phyloP scores from a whole-genome alignment of 768 basidiomycete species.

The Collybia mongolica region DNA sequence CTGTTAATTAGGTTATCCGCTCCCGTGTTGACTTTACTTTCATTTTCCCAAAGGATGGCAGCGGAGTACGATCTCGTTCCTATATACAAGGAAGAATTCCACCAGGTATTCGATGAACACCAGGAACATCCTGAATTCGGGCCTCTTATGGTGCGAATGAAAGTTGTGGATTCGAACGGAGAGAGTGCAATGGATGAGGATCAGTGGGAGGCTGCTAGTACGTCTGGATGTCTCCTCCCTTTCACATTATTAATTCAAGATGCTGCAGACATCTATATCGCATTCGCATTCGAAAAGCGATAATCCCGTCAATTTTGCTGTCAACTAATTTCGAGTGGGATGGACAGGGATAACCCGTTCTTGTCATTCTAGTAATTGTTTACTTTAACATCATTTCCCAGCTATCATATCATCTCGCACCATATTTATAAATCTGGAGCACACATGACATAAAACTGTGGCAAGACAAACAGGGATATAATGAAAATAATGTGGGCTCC shows the following conservation, averaged over 20 bases:
- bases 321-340: too few relatives aligned
- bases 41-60: conserved; percentile 59
- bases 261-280: conserved; percentile 82
- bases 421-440: neutral
- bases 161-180: conserved; percentile 82
- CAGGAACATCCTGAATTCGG: conserved; percentile 78
- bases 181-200: conserved; percentile 92
- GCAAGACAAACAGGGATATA: conserved; percentile 4
- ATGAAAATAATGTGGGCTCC: too few relatives aligned
- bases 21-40: neutral
- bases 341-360: too few relatives aligned
- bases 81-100: conserved; percentile 86
- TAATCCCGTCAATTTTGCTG: conserved; percentile 12
- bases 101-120: conserved; percentile 84
- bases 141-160: conserved; percentile 86
- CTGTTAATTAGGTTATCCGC: neutral
- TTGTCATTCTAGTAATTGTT: too few relatives aligned
- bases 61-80: conserved; percentile 73
- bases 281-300: conserved; percentile 85
- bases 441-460: conserved; percentile 4
- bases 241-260: too few relatives aligned
- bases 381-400: neutral
- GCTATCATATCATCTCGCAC: neutral
- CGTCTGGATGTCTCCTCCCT: conserved; percentile 29
- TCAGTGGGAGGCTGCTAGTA: conserved; percentile 99